These are phyloP conservation scores for Barnettozyma pratensis DNA, from an alignment of 805 yeast species.

Conservation along the genomic window DNA sequence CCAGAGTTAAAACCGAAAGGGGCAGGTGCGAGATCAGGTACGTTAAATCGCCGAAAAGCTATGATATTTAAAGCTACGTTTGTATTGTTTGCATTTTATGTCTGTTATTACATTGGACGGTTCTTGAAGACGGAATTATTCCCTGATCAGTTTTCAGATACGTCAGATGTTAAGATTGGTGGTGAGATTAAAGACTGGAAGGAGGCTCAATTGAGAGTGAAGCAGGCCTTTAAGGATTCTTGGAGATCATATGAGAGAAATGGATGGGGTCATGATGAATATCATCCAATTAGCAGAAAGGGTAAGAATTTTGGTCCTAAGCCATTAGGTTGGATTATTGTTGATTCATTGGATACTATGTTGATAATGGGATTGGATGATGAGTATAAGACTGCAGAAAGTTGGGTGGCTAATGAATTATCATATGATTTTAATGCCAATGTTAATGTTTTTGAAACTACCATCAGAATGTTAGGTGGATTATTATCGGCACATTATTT, in stretches of 20 bases:
- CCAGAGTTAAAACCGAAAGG: slow-evolving; percentile 27
- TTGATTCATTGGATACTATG: slow-evolving; percentile 81
- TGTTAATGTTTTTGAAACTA: slow-evolving; percentile 88
- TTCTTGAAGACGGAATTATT: slow-evolving; percentile 16
- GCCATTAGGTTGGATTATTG: slow-evolving; percentile 92
- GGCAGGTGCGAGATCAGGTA: neutral
- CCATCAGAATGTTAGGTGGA: slow-evolving; percentile 92
- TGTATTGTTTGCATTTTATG: slow-evolving; percentile 36
- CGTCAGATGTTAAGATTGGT: slow-evolving; percentile 5
- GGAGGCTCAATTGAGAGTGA: slow-evolving; percentile 47
- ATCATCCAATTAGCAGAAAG: slow-evolving; percentile 55
- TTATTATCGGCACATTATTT: slow-evolving; percentile 76
- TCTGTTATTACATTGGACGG: slow-evolving; percentile 30
- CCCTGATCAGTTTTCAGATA: neutral
- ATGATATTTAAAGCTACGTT: slow-evolving; percentile 42
- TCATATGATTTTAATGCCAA: slow-evolving; percentile 66
- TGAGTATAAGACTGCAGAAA: slow-evolving; percentile 57
- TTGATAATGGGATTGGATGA: slow-evolving; percentile 59
- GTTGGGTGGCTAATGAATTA: slow-evolving; percentile 71
- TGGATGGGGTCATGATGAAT: slow-evolving; percentile 85
- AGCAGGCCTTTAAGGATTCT: slow-evolving; percentile 61
- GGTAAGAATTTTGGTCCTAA: slow-evolving; percentile 72
- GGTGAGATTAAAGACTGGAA: slow-evolving; percentile 34
- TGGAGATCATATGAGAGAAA: slow-evolving; percentile 72
- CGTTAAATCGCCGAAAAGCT: slow-evolving; percentile 14